phyloP scores from a whole-genome alignment of 768 basidiomycete genomes.

The Pleurotus platypus region DNA sequence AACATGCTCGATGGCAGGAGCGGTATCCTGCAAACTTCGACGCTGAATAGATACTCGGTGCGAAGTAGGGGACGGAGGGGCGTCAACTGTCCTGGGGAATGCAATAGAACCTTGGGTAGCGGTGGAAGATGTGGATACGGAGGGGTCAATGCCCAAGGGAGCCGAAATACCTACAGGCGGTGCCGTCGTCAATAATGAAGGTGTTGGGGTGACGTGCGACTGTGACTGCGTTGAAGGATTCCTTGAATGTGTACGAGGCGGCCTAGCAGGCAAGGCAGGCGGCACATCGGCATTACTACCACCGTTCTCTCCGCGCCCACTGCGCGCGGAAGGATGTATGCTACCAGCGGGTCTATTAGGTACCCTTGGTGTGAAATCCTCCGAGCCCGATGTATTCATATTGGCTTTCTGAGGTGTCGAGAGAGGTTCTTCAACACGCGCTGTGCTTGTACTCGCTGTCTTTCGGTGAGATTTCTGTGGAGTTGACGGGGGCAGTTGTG shows the following conservation, averaged over 20 bases:
- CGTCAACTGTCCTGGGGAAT: neutral
- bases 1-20: neutral
- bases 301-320: neutral
- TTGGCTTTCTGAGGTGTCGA: slow-evolving; percentile 24
- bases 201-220: neutral
- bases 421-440: slow-evolving; percentile 5
- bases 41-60: neutral
- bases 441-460: neutral
- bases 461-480: slow-evolving; percentile 4
- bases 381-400: slow-evolving; percentile 13
- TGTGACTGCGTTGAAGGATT: slow-evolving; percentile 5
- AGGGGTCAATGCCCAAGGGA: neutral
- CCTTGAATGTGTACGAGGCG: slow-evolving; percentile 1
- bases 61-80: neutral
- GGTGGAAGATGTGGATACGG: neutral
- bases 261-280: slow-evolving; percentile 1
- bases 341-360: slow-evolving; percentile 67
- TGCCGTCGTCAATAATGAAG: neutral
- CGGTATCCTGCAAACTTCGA: neutral
- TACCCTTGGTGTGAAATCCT: slow-evolving; percentile 73
- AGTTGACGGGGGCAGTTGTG: slow-evolving; percentile 32
- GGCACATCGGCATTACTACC: neutral
- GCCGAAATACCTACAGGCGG: neutral
- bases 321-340: slow-evolving; percentile 63
- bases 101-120: neutral